Conservation (phyloP, 1,284 basidiomycete genomes). For the Austroboletus niveus region DNA sequence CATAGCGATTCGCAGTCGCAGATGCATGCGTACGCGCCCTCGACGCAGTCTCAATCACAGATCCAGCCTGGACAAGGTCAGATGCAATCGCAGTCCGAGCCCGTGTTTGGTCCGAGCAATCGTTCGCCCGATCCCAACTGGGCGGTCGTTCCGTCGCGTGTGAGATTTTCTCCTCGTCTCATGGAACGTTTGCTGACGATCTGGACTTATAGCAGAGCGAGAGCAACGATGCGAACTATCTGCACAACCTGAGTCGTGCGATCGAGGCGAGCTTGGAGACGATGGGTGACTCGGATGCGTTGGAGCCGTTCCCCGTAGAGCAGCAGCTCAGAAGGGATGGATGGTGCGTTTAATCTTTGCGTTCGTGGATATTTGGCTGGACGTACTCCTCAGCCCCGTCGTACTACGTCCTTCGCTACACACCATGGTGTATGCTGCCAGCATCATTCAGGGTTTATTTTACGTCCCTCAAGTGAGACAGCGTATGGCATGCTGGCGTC, state of each 20-base stretch:
- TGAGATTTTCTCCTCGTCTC: constrained; percentile 23
- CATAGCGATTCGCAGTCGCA: constrained; percentile 10
- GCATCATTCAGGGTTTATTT: constrained; percentile 63
- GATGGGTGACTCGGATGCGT: constrained; percentile 29
- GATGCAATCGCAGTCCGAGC: constrained; percentile 1
- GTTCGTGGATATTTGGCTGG: background rate
- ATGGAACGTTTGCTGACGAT: constrained; percentile 3
- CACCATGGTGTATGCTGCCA: constrained; percentile 52
- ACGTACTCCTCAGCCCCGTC: constrained; percentile 48
- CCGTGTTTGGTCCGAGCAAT: constrained; percentile 55
- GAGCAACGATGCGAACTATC: constrained; percentile 44
- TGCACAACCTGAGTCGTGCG: constrained; percentile 59
- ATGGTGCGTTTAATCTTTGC: constrained; percentile 41
- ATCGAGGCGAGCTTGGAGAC: constrained; percentile 61
- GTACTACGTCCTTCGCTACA: constrained; percentile 58
- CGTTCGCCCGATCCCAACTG: constrained; percentile 61
- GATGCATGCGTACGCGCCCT: constrained; percentile 9
- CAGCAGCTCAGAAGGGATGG: constrained; percentile 54
- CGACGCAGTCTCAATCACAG: constrained; percentile 6
- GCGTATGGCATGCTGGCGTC: constrained; percentile 47
- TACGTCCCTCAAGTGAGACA: constrained; percentile 65
- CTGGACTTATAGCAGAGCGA: constrained; percentile 25
- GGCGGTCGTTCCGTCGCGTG: constrained; percentile 68
- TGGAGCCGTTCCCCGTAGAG: constrained; percentile 45
- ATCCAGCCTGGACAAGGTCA: background rate